Base-by-base conservation (phyloP, 73 alveolate genomes). In the Paramecium caudatum region DNA sequence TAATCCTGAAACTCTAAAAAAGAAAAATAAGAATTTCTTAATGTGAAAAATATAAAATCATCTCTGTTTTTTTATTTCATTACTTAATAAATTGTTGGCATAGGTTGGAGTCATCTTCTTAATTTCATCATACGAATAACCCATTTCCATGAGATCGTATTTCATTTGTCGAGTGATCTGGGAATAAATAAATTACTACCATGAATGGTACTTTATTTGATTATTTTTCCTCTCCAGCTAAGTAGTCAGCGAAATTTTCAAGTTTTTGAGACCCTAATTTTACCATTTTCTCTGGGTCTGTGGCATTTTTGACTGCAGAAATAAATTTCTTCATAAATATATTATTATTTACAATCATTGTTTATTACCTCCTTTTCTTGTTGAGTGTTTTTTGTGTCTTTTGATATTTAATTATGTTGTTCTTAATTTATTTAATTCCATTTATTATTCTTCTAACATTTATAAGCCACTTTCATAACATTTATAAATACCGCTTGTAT, bases 351-450 rank as follows among this genome's bases (percentile, higher is more conserved):
- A 65, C 49, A 65, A 65, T 65, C 83, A 65, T 4, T 36, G 47
- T 65, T 65, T 65, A 65, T 65, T 65, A 12, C 83, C 83, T 4
- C 50, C 83, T 27, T 65, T 65, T 65, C 83, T 65, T 10, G 83
- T 25, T 3, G 83, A 65, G 13, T 65, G 27, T 49, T 65, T 65
- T 65, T 65, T 65, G n/a, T 65, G 55, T 65, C 83, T 65, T 27
- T 65, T 65, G 4, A 65, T 65, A 32, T 65, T 65, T n/a, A 65
- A 5, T 65, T 65, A 3, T 49, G 34, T 65, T 10, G 83, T 65
- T 36, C 34, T 65, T 15, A 65, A 43, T 33, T 36, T 30, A 3
- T 65, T 65, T 65, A 65, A 65, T 65, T 65, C 83, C 49, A 65
- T 33, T 65, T 65, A 33, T 65, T 65, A 34, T 65, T 65, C 83